These are phyloP conservation scores for Suillus bovinus DNA, from an alignment of 768 basidiomycete species.

Conservation along the genomic window DNA sequence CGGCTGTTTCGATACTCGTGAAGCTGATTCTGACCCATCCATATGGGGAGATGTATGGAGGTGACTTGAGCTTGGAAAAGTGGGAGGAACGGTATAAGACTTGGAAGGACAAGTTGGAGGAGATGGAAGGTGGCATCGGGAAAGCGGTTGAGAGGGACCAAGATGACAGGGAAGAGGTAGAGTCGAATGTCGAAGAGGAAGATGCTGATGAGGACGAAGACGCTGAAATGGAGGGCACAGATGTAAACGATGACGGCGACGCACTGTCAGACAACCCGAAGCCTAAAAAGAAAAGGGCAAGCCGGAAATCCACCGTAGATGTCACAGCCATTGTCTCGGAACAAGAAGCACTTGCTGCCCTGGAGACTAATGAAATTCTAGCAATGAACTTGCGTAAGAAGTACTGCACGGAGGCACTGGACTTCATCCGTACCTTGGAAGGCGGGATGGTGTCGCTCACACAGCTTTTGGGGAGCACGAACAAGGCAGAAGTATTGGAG, in stretches of 20 bases:
- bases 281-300: slow-evolving; percentile 48
- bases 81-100: slow-evolving; percentile 75
- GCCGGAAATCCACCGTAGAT: slow-evolving; percentile 71
- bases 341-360: slow-evolving; percentile 67
- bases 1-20: slow-evolving; percentile 72
- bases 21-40: slow-evolving; percentile 86
- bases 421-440: slow-evolving; percentile 75
- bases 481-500: slow-evolving; percentile 81
- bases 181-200: slow-evolving; percentile 33
- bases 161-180: slow-evolving; percentile 37
- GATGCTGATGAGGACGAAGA: slow-evolving; percentile 32
- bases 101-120: slow-evolving; percentile 62
- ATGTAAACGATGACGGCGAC: slow-evolving; percentile 38
- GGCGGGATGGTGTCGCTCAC: slow-evolving; percentile 69
- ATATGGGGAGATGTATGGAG: slow-evolving; percentile 83
- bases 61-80: slow-evolving; percentile 65
- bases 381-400: slow-evolving; percentile 75
- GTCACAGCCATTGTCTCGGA: slow-evolving; percentile 69
- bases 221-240: slow-evolving; percentile 29
- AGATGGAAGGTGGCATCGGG: slow-evolving; percentile 67
- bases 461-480: slow-evolving; percentile 82
- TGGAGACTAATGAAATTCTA: slow-evolving; percentile 65
- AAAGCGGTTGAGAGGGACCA: slow-evolving; percentile 54
- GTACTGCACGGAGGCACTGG: slow-evolving; percentile 83
- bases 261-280: slow-evolving; percentile 39